Evolutionary conservation across 2,329 filamentous ascomycete genomes (phyloP), one percentile per base, ranked within the genome.

Genomic region (Lasiodiplodia sp.): DNA sequence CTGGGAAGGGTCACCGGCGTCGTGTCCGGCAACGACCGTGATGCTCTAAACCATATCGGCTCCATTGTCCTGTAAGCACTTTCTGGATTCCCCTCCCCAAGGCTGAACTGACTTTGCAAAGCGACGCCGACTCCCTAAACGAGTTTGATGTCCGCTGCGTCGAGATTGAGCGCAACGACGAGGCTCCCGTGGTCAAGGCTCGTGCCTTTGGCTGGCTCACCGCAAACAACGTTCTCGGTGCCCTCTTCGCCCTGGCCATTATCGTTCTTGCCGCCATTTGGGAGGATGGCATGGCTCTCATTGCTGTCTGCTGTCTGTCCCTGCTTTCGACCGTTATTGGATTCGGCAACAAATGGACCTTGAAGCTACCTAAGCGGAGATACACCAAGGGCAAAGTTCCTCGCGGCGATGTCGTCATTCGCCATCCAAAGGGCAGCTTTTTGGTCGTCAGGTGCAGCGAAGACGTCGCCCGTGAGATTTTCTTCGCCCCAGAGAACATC

Each of bases 401-500:
- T 3, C 73, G 72, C 0, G 82, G 81, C 3, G 83, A 86, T 66
- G 79, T 84, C 0, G 82, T 86, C 0, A 84, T 86, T 44, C 78
- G 83, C 18, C 85, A 86, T 70, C 82, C 82, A 0, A 85, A 84
- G 68, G 84, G 84, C 44, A 83, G 79, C 70, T 86, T 84, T 69
- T 76, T 86, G 16, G 76, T 86, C 4, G 82, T 86, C 3, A 78
- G 79, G 44, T 86, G 84, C 71, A 73, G 79, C n/a, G 84, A 86
- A 69, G 76, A 83, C 4, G 80, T 85, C 2, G 83, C 84, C 2
- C 78, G 84, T 16, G 83, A 86, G 70, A 76, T 86, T 0, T 86
- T 83, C 72, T 86, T 86, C 70, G 83, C 84, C 4, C 84, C 83
- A 0, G 84, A 85, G 71, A 79, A 81, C 56, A 84, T 86, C 67